Conservation (phyloP, 805 yeast species). For the Lipomyces lipofer region DNA sequence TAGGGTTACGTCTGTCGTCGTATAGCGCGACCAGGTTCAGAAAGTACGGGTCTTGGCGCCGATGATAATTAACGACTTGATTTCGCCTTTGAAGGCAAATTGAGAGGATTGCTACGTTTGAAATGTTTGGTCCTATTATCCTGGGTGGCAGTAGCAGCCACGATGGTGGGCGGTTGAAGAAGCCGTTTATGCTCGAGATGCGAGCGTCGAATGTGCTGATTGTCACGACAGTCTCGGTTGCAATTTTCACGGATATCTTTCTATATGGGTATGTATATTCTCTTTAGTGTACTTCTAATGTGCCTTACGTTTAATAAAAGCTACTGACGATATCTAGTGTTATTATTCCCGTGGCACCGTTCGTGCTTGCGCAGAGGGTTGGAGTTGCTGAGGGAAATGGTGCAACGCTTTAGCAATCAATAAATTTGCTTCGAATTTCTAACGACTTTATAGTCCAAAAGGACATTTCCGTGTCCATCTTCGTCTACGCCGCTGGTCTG, state of each 20-base stretch:
- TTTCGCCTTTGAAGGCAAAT: too few relatives aligned
- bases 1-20: too few relatives aligned
- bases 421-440: background rate
- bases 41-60: too few relatives aligned
- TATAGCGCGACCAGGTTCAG: too few relatives aligned
- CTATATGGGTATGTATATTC: constrained; percentile 32
- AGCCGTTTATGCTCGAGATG: constrained; percentile 12
- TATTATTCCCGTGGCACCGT: constrained; percentile 41
- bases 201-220: constrained; percentile 28
- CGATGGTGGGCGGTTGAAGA: too few relatives aligned
- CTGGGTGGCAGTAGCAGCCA: too few relatives aligned
- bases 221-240: constrained; percentile 36
- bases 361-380: constrained; percentile 36
- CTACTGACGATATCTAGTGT: constrained; percentile 14
- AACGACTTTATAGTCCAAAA: constrained; percentile 30
- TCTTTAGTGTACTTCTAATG: too few relatives aligned
- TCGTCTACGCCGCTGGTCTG: constrained; percentile 40
- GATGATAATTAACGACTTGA: too few relatives aligned
- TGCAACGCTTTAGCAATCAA: background rate
- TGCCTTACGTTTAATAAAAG: too few relatives aligned
- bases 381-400: constrained; percentile 32
- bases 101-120: too few relatives aligned
- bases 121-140: too few relatives aligned
- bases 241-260: constrained; percentile 40
- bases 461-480: constrained; percentile 36